Percentiles rank a stretch among this genome's conserved stretches.
These are phyloP conservation scores for Chionographis japonica DNA, from an alignment of 106 monocot species.

Conservation along the genomic window DNA sequence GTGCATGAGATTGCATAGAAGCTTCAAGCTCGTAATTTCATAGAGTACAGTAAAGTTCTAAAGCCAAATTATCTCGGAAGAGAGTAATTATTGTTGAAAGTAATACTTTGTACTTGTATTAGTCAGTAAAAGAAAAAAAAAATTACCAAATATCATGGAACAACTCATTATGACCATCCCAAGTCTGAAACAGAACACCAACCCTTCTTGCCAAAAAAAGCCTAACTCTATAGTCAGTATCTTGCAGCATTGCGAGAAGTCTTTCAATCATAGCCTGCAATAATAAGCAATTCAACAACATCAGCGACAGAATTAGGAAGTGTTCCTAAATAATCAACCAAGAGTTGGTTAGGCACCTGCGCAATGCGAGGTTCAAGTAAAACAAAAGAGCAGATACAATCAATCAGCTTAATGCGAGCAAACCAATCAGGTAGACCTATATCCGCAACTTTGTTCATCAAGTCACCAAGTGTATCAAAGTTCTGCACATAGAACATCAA, in stretches of 20 bases:
- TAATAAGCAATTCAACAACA: not conserved
- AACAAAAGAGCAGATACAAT: constrained; percentile 69
- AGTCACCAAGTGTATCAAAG: constrained; percentile 31
- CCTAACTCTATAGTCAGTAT: constrained; percentile 90
- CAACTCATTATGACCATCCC: constrained; percentile 93
- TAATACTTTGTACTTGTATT: no score
- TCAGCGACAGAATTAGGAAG: not conserved
- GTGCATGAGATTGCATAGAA: no score
- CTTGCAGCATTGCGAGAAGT: constrained; percentile 78
- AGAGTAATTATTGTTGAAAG: no score
- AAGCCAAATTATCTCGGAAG: no score
- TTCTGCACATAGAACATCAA: constrained; percentile 43
- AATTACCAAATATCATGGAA: constrained; percentile 96
- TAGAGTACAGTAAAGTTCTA: no score
- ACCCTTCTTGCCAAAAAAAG: constrained; percentile 65
- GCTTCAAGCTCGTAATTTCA: no score
- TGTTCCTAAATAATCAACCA: not conserved
- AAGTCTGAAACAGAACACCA: constrained; percentile 76
- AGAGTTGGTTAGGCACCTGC: constrained; percentile 36
- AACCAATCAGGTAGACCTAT: constrained; percentile 61
- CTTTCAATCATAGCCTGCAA: constrained; percentile 67
- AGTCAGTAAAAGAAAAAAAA: not conserved
- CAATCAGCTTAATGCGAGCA: constrained; percentile 63
- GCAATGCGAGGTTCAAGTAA: constrained; percentile 61
- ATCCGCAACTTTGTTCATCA: constrained; percentile 52